Percentiles rank a stretch among this genome's conserved stretches.
These are phyloP conservation scores for Cryptococcus sp. DNA, from an alignment of 1,284 basidiomycete genomes.

Conservation along the genomic window DNA sequence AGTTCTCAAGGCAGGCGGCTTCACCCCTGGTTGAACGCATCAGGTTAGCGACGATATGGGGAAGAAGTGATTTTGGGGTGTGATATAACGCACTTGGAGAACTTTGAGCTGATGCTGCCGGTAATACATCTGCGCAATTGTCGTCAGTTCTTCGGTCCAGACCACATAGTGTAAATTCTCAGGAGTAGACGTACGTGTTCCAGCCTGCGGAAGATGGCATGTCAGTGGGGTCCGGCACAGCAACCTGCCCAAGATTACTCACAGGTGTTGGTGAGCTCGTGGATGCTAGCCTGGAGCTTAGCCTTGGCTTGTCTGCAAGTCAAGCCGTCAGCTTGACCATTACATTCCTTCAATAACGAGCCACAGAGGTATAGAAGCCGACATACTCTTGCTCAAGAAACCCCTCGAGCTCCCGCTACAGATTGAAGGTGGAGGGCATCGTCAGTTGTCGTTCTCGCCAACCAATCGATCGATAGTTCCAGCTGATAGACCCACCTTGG, in stretches of 20 bases:
- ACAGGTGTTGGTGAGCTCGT: slow-evolving; percentile 51
- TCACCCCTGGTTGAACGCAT: slow-evolving; percentile 54
- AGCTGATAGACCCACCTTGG: slow-evolving; percentile 57
- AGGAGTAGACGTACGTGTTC: slow-evolving; percentile 69
- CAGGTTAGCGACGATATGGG: neutral
- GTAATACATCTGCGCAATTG: slow-evolving; percentile 68
- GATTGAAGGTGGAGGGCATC: slow-evolving; percentile 3
- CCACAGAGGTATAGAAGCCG: neutral
- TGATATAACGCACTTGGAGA: slow-evolving; percentile 62
- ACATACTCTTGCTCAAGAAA: slow-evolving; percentile 74
- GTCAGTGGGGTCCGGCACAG: neutral
- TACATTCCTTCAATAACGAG: neutral
- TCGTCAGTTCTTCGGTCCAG: neutral
- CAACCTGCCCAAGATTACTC: slow-evolving; percentile 10
- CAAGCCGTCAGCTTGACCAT: neutral
- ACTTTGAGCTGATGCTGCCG: slow-evolving; percentile 73
- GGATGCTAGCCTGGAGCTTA: slow-evolving; percentile 61
- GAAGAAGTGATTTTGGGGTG: neutral
- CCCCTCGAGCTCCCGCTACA: slow-evolving; percentile 73
- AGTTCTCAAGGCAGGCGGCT: slow-evolving; percentile 80
- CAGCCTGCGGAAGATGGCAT: slow-evolving; percentile 52
- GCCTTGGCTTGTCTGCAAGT: slow-evolving; percentile 67
- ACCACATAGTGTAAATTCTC: slow-evolving; percentile 1
- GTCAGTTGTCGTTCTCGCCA: neutral
- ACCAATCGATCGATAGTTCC: neutral